phyloP scores from a whole-genome alignment of 1,139 yeast species.

The Casaregolazyma lundiana region DNA sequence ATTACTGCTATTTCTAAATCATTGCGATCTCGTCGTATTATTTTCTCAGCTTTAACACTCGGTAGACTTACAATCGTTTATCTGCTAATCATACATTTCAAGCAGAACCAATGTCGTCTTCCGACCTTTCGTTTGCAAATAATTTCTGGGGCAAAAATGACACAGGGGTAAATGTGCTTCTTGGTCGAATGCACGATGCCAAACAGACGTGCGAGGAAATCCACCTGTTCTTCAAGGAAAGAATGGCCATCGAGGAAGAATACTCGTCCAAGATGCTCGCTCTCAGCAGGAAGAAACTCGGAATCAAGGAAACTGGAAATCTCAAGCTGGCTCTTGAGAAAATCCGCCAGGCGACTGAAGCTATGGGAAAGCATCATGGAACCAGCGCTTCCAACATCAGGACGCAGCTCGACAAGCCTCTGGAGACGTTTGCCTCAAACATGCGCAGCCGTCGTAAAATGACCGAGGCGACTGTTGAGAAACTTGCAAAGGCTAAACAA shows the following conservation, averaged over 20 bases:
- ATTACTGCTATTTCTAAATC: no score
- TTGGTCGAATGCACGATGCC: constrained; percentile 48
- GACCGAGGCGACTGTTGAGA: constrained; percentile 42
- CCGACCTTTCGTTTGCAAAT: constrained; percentile 39
- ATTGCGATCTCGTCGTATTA: background rate
- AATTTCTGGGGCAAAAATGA: constrained; percentile 54
- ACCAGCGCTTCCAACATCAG: constrained; percentile 43
- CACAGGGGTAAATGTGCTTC: constrained; percentile 44
- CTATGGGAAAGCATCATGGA: constrained; percentile 45
- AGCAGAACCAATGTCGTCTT: constrained; percentile 2
- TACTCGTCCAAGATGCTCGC: constrained; percentile 53
- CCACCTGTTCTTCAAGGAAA: constrained; percentile 40
- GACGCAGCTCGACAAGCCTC: constrained; percentile 41
- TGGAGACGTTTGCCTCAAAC: constrained; percentile 40
- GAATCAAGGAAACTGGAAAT: constrained; percentile 56
- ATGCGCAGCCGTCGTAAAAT: constrained; percentile 45
- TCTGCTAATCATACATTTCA: background rate
- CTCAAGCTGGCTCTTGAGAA: constrained; percentile 57
- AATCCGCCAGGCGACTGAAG: constrained; percentile 52
- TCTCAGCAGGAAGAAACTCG: constrained; percentile 49
- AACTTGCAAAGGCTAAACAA: constrained; percentile 40
- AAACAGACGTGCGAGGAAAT: constrained; percentile 45
- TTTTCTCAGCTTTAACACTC: no score
- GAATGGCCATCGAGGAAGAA: constrained; percentile 65
- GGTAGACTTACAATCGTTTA: no score